A percentile compares a stretch with the other conserved stretches of the same genome.
phyloP scores from a whole-genome alignment of 179 eudicot species.

The Vitellaria paradoxa region DNA sequence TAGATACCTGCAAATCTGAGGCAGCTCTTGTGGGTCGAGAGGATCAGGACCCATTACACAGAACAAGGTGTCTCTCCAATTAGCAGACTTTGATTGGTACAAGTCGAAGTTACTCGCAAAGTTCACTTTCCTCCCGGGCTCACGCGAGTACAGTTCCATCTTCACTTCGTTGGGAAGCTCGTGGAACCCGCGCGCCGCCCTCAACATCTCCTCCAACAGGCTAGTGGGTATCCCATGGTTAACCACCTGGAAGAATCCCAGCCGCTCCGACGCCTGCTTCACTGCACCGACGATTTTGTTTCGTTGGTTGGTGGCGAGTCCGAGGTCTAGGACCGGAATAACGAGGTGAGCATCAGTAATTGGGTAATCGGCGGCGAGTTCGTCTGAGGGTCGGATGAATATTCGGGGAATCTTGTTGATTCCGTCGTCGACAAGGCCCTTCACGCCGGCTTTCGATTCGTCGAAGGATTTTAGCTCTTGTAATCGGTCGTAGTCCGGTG shows the following conservation, averaged over 20 bases:
- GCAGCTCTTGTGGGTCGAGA: constrained; percentile 42
- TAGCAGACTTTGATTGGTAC: constrained; percentile 33
- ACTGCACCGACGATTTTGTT: constrained; percentile 2
- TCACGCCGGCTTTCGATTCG: constrained; percentile 18
- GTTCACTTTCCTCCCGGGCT: constrained; percentile 21
- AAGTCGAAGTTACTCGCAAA: constrained; percentile 49
- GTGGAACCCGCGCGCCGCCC: constrained; percentile 39
- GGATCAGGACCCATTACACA: constrained; percentile 45
- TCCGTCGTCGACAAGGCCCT: constrained; percentile 21
- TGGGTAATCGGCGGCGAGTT: constrained; percentile 10
- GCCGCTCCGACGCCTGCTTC: constrained; percentile 25
- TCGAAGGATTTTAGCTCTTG: constrained; percentile 18
- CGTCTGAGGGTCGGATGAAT: constrained; percentile 19
- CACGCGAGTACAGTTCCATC: constrained; percentile 44
- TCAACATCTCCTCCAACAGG: constrained; percentile 40
- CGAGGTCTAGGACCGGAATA: constrained; percentile 53
- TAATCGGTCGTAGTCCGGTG: background rate
- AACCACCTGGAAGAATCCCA: constrained; percentile 68
- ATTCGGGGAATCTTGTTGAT: constrained; percentile 15
- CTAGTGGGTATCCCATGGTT: constrained; percentile 50
- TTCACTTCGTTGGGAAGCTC: constrained; percentile 45
- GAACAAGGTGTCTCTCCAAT: constrained; percentile 57
- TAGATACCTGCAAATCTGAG: constrained; percentile 47
- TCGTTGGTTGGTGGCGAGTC: background rate
- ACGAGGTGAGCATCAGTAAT: background rate